A percentile compares a stretch with the other conserved stretches of the same genome.
phyloP scores from a whole-genome alignment of 2,329 filamentous ascomycete species.

The Fusarium sp. region DNA sequence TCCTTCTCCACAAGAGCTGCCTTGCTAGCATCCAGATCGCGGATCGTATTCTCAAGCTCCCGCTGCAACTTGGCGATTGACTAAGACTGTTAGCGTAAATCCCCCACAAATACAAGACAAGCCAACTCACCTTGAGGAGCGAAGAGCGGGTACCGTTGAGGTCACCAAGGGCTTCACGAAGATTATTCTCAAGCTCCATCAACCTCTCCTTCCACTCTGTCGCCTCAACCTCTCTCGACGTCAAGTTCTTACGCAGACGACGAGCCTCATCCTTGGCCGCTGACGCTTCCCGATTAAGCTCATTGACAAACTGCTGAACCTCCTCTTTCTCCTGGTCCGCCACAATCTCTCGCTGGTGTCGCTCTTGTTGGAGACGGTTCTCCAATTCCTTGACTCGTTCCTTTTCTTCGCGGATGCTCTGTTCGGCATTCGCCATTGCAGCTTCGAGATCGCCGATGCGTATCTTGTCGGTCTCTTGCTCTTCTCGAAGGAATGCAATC shows the following conservation, averaged over 20 bases:
- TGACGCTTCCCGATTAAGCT: slow-evolving; percentile 86
- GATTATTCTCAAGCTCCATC: slow-evolving; percentile 87
- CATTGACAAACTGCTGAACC: slow-evolving; percentile 91
- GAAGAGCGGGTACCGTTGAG: slow-evolving; percentile 86
- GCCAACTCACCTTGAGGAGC: slow-evolving; percentile 74
- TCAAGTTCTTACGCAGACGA: slow-evolving; percentile 83
- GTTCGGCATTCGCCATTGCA: slow-evolving; percentile 80
- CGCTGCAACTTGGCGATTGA: slow-evolving; percentile 88
- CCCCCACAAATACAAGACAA: not conserved
- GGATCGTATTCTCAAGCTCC: slow-evolving; percentile 84
- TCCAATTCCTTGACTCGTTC: slow-evolving; percentile 79
- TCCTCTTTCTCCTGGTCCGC: slow-evolving; percentile 93
- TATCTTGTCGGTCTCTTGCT: slow-evolving; percentile 98
- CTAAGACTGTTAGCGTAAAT: slow-evolving; percentile 52
- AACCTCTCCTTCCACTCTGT: slow-evolving; percentile 91
- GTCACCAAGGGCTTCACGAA: slow-evolving; percentile 88
- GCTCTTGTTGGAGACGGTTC: slow-evolving; percentile 79
- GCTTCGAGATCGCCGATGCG: slow-evolving; percentile 95
- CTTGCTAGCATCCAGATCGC: slow-evolving; percentile 83
- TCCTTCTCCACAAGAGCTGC: slow-evolving; percentile 89
- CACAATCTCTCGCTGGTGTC: slow-evolving; percentile 86
- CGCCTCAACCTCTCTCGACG: slow-evolving; percentile 86
- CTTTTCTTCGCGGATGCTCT: slow-evolving; percentile 83
- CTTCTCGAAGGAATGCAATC: slow-evolving; percentile 93
- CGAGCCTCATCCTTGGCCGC: slow-evolving; percentile 87